These are phyloP conservation scores for Ceratocystis albifundus DNA, from an alignment of 2,329 filamentous ascomycete species.

Conservation along the genomic window DNA sequence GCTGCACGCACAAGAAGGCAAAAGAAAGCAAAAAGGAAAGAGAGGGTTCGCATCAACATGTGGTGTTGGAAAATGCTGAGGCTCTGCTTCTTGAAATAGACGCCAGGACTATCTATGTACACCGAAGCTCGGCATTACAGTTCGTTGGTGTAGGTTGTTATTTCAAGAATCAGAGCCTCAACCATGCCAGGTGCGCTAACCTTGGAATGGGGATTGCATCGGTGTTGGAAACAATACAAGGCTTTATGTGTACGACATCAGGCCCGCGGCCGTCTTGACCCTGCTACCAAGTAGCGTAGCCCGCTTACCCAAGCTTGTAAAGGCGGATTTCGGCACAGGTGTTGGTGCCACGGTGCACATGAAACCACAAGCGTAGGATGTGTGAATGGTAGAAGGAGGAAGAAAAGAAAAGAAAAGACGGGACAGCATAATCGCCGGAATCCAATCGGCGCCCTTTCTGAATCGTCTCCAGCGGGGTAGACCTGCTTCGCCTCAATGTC, in stretches of 20 bases:
- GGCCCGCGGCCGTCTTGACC: background rate
- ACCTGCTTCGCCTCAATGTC: background rate
- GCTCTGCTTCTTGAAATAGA: slow-evolving; percentile 7
- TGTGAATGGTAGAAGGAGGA: background rate
- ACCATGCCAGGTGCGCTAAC: too few species aligned
- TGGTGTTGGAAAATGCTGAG: background rate
- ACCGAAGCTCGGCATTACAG: too few species aligned
- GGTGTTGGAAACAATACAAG: too few species aligned
- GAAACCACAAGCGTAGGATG: background rate
- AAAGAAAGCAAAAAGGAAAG: too few species aligned
- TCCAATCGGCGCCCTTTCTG: background rate
- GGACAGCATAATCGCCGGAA: background rate
- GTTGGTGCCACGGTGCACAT: background rate
- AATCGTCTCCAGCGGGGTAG: background rate
- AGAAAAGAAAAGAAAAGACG: background rate
- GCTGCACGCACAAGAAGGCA: background rate
- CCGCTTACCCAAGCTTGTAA: background rate
- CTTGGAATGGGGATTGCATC: too few species aligned
- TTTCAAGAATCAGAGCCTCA: background rate
- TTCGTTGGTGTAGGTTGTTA: background rate
- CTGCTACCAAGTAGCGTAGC: background rate
- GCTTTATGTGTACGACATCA: background rate
- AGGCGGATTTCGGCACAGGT: background rate
- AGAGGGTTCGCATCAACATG: background rate
- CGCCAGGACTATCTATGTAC: too few species aligned